These are phyloP conservation scores for Tolypocladium endophyticum DNA, from an alignment of 2,329 filamentous ascomycete genomes.

Conservation along the genomic window DNA sequence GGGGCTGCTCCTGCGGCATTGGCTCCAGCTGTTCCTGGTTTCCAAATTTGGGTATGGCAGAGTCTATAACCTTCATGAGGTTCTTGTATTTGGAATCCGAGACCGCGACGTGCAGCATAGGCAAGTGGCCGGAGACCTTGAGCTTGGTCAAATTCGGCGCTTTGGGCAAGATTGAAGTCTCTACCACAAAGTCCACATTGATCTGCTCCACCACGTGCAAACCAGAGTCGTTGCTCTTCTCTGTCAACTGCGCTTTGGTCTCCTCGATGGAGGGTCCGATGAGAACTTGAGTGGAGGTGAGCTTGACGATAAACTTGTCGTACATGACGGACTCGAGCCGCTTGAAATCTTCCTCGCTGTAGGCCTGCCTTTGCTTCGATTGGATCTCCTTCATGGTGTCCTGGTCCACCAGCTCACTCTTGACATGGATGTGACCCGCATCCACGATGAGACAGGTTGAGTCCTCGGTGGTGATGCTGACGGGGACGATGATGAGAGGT, in stretches of 20 bases:
- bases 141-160: conserved; percentile 87
- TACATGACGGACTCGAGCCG: conserved; percentile 91
- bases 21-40: conserved; percentile 21
- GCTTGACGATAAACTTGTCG: conserved; percentile 86
- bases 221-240: conserved; percentile 55
- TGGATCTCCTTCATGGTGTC: conserved; percentile 84
- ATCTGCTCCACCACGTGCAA: conserved; percentile 93
- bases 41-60: conserved; percentile 77
- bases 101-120: conserved; percentile 80
- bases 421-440: conserved; percentile 89
- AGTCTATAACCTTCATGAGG: conserved; percentile 90
- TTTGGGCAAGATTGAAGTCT: conserved; percentile 93
- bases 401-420: conserved; percentile 87
- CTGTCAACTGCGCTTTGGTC: conserved; percentile 70
- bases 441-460: conserved; percentile 90
- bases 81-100: conserved; percentile 97
- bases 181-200: conserved; percentile 94
- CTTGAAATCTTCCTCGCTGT: conserved; percentile 81
- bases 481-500: conserved; percentile 89
- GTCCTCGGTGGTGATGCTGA: conserved; percentile 72
- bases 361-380: conserved; percentile 76
- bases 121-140: conserved; percentile 81
- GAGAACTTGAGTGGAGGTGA: conserved; percentile 89
- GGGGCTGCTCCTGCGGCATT: conserved; percentile 12
- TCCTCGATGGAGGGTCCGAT: conserved; percentile 90